Conservation (phyloP, 768 basidiomycete genomes). For the Boletus sp. region DNA sequence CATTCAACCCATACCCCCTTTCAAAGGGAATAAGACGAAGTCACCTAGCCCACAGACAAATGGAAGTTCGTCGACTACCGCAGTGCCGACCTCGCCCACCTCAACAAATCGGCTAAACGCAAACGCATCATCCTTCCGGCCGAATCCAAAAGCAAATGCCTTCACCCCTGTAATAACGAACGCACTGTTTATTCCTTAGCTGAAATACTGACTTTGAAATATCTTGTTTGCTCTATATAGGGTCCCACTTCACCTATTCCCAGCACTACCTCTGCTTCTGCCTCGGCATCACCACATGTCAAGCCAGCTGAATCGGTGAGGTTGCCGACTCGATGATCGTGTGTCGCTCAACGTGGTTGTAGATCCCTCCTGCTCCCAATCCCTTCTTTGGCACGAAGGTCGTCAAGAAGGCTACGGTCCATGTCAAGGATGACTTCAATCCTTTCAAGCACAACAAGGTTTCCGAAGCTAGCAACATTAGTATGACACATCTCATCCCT, state of each 20-base stretch:
- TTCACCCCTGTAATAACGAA: slow-evolving; percentile 60
- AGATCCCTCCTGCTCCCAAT: slow-evolving; percentile 58
- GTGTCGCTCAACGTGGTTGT: slow-evolving; percentile 10
- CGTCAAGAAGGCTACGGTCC: slow-evolving; percentile 74
- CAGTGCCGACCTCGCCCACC: slow-evolving; percentile 50
- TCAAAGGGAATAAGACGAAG: slow-evolving; percentile 59
- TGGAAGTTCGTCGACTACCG: slow-evolving; percentile 32
- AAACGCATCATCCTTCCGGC: slow-evolving; percentile 88
- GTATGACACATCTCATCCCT: slow-evolving; percentile 45
- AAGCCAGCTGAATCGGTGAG: slow-evolving; percentile 54
- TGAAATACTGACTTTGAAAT: slow-evolving; percentile 18
- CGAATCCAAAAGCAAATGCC: slow-evolving; percentile 74
- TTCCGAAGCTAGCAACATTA: slow-evolving; percentile 64
- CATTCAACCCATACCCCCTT: slow-evolving; percentile 90
- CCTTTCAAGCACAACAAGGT: slow-evolving; percentile 90
- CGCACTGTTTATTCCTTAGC: slow-evolving; percentile 3
- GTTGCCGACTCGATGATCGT: background rate
- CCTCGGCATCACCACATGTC: slow-evolving; percentile 58
- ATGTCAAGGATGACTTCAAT: slow-evolving; percentile 96
- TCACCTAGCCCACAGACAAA: slow-evolving; percentile 30
- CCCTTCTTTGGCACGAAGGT: slow-evolving; percentile 86
- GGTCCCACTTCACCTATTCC: slow-evolving; percentile 46
- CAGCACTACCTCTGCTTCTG: slow-evolving; percentile 39
- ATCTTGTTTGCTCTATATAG: slow-evolving; percentile 30
- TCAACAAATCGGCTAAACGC: slow-evolving; percentile 72